Conservation (phyloP, 1,139 yeast species). For the Sugiyamaella paludigena region DNA sequence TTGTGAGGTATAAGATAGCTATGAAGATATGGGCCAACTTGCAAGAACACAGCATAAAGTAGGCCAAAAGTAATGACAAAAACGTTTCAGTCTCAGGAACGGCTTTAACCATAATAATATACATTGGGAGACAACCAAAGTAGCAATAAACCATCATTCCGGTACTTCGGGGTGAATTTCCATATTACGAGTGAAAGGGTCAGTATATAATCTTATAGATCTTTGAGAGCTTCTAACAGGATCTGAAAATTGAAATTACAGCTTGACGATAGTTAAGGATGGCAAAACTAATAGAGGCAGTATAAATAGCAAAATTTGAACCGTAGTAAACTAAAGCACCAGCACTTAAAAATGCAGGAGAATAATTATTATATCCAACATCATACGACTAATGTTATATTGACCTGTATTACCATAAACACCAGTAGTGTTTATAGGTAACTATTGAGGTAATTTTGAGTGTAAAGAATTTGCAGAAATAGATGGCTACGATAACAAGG, state of each 20-base stretch:
- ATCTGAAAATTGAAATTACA: conserved; percentile 12
- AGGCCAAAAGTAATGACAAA: conserved; percentile 52
- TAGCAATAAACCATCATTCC: conserved; percentile 55
- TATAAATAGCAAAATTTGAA: conserved; percentile 29
- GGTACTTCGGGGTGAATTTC: conserved; percentile 57
- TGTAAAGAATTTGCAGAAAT: conserved; percentile 54
- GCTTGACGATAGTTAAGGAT: conserved; percentile 37
- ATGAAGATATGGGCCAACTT: conserved; percentile 52
- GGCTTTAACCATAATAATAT: conserved; percentile 46
- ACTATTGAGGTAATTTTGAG: too few relatives aligned
- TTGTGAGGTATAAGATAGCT: conserved; percentile 65
- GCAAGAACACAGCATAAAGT: conserved; percentile 47
- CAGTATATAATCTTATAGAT: conserved; percentile 38
- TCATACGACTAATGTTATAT: conserved; percentile 44
- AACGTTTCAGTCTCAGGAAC: conserved; percentile 44
- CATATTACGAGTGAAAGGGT: conserved; percentile 58
- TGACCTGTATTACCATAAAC: conserved; percentile 49
- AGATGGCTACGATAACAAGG: conserved; percentile 41
- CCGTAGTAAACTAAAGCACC: conserved; percentile 41
- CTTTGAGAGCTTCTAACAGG: conserved; percentile 17
- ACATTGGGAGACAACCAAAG: conserved; percentile 45
- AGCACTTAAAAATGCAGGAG: conserved; percentile 48
- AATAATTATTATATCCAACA: conserved; percentile 33
- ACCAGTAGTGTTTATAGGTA: conserved; percentile 53
- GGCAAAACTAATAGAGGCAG: conserved; percentile 48